These are phyloP conservation scores for Hymenoscyphus albidus DNA, from an alignment of 2,329 filamentous ascomycete species.

Conservation along the genomic window DNA sequence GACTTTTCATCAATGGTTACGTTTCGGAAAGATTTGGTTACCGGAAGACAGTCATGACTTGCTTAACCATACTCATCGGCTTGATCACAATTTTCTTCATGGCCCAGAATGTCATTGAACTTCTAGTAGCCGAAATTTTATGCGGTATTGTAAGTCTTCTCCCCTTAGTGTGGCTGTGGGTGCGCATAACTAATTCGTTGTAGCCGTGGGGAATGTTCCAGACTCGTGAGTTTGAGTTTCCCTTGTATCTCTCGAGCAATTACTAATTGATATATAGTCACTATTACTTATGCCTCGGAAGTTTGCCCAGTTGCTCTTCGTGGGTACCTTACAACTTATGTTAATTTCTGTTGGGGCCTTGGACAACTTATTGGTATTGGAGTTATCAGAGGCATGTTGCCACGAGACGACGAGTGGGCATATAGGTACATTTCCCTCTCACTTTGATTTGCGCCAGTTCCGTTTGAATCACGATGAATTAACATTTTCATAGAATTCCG, in stretches of 20 bases:
- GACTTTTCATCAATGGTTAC: constrained; percentile 47
- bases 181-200: constrained; percentile 9
- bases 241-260: not conserved
- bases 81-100: constrained; percentile 51
- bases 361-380: constrained; percentile 49
- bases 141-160: constrained; percentile 40
- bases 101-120: constrained; percentile 43
- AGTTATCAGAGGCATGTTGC: constrained; percentile 46
- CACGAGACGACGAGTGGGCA: constrained; percentile 45
- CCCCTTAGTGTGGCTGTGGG: not conserved
- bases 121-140: constrained; percentile 49
- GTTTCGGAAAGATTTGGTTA: constrained; percentile 50
- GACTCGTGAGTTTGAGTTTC: constrained; percentile 39
- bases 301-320: constrained; percentile 54
- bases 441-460: not conserved
- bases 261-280: constrained; percentile 23
- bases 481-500: constrained; percentile 36
- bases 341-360: constrained; percentile 53
- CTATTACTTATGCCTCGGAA: constrained; percentile 42
- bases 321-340: constrained; percentile 53
- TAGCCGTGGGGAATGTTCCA: constrained; percentile 44
- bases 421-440: constrained; percentile 36
- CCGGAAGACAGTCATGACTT: constrained; percentile 46
- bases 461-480: not conserved
- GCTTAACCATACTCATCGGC: constrained; percentile 42